These are phyloP conservation scores for Blumeria graminis DNA, from an alignment of 2,329 filamentous ascomycete genomes.

Conservation along the genomic window DNA sequence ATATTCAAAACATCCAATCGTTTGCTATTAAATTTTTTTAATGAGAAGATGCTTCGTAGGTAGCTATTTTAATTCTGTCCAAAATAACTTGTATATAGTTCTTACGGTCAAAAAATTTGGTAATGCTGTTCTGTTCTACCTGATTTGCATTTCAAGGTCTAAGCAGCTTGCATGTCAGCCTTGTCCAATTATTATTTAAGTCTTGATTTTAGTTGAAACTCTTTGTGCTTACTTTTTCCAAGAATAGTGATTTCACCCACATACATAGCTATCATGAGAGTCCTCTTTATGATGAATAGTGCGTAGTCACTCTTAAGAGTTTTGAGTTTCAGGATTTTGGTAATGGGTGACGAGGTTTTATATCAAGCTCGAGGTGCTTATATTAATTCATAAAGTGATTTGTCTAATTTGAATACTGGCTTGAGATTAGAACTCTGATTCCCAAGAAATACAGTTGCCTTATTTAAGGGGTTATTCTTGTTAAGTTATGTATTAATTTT, in stretches of 20 bases:
- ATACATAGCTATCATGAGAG: not conserved
- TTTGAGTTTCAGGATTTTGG: not conserved
- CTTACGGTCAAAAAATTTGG: too few relatives aligned
- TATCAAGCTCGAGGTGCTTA: not conserved
- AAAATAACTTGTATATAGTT: too few relatives aligned
- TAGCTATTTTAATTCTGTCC: too few relatives aligned
- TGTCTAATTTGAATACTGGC: not conserved
- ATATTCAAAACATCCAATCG: too few relatives aligned
- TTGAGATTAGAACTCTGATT: not conserved
- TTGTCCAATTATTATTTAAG: not conserved
- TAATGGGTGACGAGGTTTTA: not conserved
- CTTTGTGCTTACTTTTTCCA: not conserved
- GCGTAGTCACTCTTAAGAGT: not conserved
- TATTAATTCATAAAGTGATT: not conserved
- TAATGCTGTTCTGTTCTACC: not conserved
- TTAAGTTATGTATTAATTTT: too few relatives aligned
- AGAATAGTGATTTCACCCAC: not conserved
- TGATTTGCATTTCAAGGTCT: not conserved
- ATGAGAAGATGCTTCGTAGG: too few relatives aligned
- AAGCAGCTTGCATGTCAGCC: not conserved
- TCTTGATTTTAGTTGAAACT: not conserved
- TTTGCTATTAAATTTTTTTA: too few relatives aligned
- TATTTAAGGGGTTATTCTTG: too few relatives aligned
- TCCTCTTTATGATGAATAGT: not conserved
- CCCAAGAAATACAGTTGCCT: too few relatives aligned